Evolutionary conservation across 1,139 yeast species (phyloP).

Genomic region (Yamadazyma taylorii): DNA sequence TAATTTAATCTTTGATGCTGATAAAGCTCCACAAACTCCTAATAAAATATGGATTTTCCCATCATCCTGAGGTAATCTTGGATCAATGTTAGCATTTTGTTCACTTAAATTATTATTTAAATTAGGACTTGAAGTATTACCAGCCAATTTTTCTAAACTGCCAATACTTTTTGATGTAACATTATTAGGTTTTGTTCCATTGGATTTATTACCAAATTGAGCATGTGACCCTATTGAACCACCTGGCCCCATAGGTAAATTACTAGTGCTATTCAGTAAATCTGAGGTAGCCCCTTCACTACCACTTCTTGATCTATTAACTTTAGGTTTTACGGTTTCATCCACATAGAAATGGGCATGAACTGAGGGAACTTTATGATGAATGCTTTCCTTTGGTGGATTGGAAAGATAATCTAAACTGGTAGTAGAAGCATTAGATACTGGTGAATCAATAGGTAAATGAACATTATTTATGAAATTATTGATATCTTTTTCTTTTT

Average conservation of each 20-base stretch:
- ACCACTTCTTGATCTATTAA: conserved; percentile 41
- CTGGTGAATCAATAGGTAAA: conserved; percentile 15
- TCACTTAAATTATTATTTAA: conserved; percentile 30
- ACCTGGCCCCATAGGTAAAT: no score
- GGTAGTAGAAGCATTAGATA: conserved; percentile 20
- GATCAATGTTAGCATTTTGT: conserved; percentile 61
- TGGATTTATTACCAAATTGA: no score
- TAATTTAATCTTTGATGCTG: conserved; percentile 71
- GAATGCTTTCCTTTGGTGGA: conserved; percentile 37
- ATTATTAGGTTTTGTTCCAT: conserved; percentile 3
- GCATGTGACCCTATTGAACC: no score
- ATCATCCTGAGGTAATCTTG: conserved; percentile 85
- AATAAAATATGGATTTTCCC: conserved; percentile 83
- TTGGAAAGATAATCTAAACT: conserved; percentile 29
- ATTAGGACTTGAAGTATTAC: conserved; percentile 11
- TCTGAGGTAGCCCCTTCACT: conserved; percentile 22
- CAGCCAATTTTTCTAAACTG: conserved; percentile 16
- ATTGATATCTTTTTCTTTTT: conserved; percentile 12
- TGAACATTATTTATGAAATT: conserved; percentile 12
- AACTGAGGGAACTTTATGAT: conserved; percentile 59
- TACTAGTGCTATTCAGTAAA: conserved; percentile 16
- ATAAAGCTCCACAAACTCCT: conserved; percentile 89
- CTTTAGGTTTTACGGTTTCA: conserved; percentile 60
- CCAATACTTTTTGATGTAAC: conserved; percentile 12
- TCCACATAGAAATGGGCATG: conserved; percentile 83